A percentile compares a stretch with the other conserved stretches of the same genome.
Evolutionary conservation across 2,329 filamentous ascomycete genomes (phyloP).

Genomic region (Byssothecium circinans): DNA sequence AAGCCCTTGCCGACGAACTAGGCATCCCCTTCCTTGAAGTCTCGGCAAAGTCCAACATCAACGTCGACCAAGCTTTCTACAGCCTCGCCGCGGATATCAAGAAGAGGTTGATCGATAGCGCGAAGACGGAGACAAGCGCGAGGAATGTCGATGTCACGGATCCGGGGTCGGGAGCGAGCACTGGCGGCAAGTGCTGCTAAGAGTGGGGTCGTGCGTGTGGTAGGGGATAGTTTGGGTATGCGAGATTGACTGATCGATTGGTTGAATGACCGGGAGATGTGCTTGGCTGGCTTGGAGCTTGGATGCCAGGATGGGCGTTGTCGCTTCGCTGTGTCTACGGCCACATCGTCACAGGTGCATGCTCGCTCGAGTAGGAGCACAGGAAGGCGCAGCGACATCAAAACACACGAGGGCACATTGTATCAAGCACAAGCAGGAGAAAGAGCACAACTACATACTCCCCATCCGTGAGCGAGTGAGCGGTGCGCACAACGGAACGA

Average conservation of each 20-base stretch:
- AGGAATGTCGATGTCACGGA: conserved; percentile 40
- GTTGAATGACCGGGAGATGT: too few relatives aligned
- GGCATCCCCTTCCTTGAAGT: conserved; percentile 98
- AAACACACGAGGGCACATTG: too few relatives aligned
- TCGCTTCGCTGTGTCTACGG: too few relatives aligned
- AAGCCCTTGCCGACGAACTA: conserved; percentile 90
- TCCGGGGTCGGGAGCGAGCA: conserved; percentile 29
- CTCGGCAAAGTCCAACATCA: conserved; percentile 98
- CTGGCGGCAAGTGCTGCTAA: conserved; percentile 46
- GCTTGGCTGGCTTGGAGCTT: too few relatives aligned
- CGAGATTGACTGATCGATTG: not conserved
- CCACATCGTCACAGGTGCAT: too few relatives aligned
- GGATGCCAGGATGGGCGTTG: too few relatives aligned
- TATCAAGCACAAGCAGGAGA: too few relatives aligned
- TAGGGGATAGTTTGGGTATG: not conserved
- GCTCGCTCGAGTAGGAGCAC: too few relatives aligned
- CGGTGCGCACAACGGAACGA: too few relatives aligned
- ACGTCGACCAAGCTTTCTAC: conserved; percentile 99
- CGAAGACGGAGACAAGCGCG: conserved; percentile 64
- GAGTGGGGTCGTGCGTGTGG: not conserved
- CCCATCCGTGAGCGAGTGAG: too few relatives aligned
- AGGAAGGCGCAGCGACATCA: too few relatives aligned
- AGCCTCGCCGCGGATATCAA: conserved; percentile 95
- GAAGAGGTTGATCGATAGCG: conserved; percentile 93
- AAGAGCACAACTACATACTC: too few relatives aligned